These are phyloP conservation scores for Metschnikowia amazonensis DNA, from an alignment of 805 yeast genomes.

Conservation along the genomic window DNA sequence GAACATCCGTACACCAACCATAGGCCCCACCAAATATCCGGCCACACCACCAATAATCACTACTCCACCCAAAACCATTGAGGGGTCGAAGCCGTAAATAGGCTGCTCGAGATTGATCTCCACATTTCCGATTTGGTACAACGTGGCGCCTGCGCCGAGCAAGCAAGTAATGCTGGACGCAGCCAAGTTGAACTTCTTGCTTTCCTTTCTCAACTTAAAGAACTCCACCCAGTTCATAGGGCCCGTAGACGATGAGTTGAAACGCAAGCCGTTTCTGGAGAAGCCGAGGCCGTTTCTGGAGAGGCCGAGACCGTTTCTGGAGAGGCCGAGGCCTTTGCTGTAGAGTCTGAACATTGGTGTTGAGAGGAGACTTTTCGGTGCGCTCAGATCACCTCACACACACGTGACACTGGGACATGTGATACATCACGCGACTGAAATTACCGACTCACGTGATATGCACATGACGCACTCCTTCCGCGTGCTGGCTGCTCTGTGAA, in stretches of 20 bases:
- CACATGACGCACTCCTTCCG: too few relatives aligned
- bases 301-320: constrained; percentile 3
- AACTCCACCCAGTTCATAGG: constrained; percentile 74
- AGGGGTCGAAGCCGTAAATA: constrained; percentile 86
- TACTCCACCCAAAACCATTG: constrained; percentile 72
- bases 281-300: background rate
- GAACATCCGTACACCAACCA: constrained; percentile 70
- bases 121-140: constrained; percentile 71
- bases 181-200: constrained; percentile 63
- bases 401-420: background rate
- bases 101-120: constrained; percentile 86
- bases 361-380: constrained; percentile 1
- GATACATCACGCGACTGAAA: too few relatives aligned
- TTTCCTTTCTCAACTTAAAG: constrained; percentile 68
- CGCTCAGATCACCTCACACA: background rate
- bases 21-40: constrained; percentile 83
- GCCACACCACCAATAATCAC: constrained; percentile 66
- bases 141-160: constrained; percentile 62
- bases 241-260: constrained; percentile 20
- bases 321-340: background rate
- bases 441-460: too few relatives aligned
- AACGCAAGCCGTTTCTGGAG: constrained; percentile 15
- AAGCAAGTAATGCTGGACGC: constrained; percentile 68
- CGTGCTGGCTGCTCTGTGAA: too few relatives aligned
- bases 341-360: constrained; percentile 4